These are phyloP conservation scores for Cladosporium colombiae DNA, from an alignment of 2,329 filamentous ascomycete species.

Conservation along the genomic window DNA sequence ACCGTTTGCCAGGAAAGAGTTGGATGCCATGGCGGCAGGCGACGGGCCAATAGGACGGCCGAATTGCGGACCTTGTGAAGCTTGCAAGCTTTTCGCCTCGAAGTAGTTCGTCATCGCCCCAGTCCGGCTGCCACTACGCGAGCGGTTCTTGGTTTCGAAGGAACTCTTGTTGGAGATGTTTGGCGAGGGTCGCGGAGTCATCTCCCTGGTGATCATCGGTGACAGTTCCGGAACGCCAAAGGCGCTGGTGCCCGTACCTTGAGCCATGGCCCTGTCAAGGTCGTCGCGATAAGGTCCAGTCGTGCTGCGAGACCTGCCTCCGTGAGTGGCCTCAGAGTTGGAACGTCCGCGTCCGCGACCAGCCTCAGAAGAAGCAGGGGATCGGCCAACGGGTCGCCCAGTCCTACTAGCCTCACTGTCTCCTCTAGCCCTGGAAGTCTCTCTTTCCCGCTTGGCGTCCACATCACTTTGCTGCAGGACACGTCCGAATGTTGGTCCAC, in stretches of 20 bases:
- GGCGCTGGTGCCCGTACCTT: slow-evolving; percentile 43
- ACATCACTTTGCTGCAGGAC: slow-evolving; percentile 24
- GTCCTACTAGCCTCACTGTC: slow-evolving; percentile 38
- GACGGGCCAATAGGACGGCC: slow-evolving; percentile 22
- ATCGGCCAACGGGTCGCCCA: slow-evolving; percentile 28
- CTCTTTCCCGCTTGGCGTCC: slow-evolving; percentile 37
- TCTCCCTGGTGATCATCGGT: slow-evolving; percentile 39
- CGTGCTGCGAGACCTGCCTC: slow-evolving; percentile 55
- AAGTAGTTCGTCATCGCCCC: slow-evolving; percentile 30
- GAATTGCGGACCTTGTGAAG: neutral
- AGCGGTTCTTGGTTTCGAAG: slow-evolving; percentile 20
- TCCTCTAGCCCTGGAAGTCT: slow-evolving; percentile 36
- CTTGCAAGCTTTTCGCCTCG: slow-evolving; percentile 27
- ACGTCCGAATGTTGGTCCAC: slow-evolving; percentile 25
- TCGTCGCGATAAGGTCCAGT: slow-evolving; percentile 54
- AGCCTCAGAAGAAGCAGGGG: slow-evolving; percentile 44
- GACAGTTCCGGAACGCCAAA: slow-evolving; percentile 36
- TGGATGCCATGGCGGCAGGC: slow-evolving; percentile 26
- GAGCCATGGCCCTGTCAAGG: slow-evolving; percentile 51
- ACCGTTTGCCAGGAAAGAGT: slow-evolving; percentile 27
- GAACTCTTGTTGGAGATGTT: slow-evolving; percentile 31
- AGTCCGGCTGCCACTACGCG: slow-evolving; percentile 27
- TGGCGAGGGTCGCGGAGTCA: slow-evolving; percentile 33
- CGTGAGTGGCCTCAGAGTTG: slow-evolving; percentile 54
- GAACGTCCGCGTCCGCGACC: slow-evolving; percentile 52